A percentile compares a stretch with the other conserved stretches of the same genome.
Conservation (phyloP, 495 filamentous ascomycete genomes). For the Baudoinia panamericana region DNA sequence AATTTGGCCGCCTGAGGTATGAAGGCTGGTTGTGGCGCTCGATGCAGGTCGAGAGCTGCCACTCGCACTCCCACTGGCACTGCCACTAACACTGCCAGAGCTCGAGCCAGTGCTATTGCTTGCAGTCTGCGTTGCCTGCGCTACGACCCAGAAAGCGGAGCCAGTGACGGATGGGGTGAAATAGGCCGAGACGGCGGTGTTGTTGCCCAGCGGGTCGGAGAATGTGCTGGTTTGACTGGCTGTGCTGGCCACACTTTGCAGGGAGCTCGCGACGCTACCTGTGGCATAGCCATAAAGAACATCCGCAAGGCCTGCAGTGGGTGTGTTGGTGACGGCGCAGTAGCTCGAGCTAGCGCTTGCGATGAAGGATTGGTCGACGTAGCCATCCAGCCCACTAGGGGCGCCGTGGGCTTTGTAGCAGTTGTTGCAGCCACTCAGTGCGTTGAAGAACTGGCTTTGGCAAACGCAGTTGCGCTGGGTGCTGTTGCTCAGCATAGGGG, state of each 20-base stretch:
- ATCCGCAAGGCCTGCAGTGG: constrained; percentile 3
- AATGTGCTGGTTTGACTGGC: background rate
- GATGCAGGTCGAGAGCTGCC: background rate
- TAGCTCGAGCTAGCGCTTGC: constrained; percentile 1
- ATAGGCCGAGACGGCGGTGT: constrained; percentile 12
- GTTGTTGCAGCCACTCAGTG: background rate
- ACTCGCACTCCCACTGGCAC: background rate
- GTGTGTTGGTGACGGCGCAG: constrained; percentile 15
- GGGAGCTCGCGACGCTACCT: background rate
- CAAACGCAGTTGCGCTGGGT: constrained; percentile 9
- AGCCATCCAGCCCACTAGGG: background rate
- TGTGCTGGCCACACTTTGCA: background rate
- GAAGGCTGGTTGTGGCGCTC: background rate
- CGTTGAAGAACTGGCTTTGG: constrained; percentile 6
- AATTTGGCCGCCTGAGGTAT: constrained; percentile 8
- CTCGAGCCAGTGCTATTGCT: background rate
- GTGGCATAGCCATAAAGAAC: constrained; percentile 6
- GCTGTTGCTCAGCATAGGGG: constrained; percentile 3
- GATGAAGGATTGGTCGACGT: background rate
- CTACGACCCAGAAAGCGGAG: constrained; percentile 3
- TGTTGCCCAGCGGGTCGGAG: constrained; percentile 13
- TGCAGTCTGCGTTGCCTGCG: constrained; percentile 5
- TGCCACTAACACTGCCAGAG: background rate
- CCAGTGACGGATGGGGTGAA: constrained; percentile 11
- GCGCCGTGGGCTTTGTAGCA: constrained; percentile 11